phyloP scores from a whole-genome alignment of 768 basidiomycete species.

The Filobasidium floriforme region DNA sequence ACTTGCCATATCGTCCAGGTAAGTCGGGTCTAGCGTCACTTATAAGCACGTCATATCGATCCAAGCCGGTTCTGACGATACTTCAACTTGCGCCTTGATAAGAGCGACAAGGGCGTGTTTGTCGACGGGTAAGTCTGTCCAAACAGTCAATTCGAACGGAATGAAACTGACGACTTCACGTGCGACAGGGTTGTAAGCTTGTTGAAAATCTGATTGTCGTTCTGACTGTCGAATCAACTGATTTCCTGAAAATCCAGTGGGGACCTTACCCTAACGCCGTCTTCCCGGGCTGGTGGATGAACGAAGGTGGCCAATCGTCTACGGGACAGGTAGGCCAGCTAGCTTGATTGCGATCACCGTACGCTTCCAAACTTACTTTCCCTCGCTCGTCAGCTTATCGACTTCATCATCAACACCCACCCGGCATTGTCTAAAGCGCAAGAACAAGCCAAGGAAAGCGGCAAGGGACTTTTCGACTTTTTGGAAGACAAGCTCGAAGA shows the following conservation, averaged over 20 bases:
- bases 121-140: conserved; percentile 62
- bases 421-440: conserved; percentile 68
- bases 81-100: background rate
- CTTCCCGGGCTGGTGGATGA: conserved; percentile 98
- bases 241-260: conserved; percentile 28
- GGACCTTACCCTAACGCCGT: conserved; percentile 61
- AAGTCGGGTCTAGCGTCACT: conserved; percentile 11
- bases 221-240: background rate
- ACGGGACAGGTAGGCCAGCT: conserved; percentile 68
- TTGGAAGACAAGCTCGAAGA: conserved; percentile 66
- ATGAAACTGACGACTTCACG: background rate
- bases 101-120: conserved; percentile 75
- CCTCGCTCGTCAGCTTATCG: conserved; percentile 59
- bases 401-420: conserved; percentile 89
- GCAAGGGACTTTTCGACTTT: conserved; percentile 49
- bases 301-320: conserved; percentile 96
- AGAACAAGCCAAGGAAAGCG: conserved; percentile 54
- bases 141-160: background rate
- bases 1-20: conserved; percentile 93
- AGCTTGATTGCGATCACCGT: background rate
- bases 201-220: background rate
- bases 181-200: background rate
- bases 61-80: too few relatives aligned
- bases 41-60: too few relatives aligned
- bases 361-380: conserved; percentile 1